A percentile compares a stretch with the other conserved stretches of the same genome.
These are phyloP conservation scores for Cystofilobasidium capitatum DNA, from an alignment of 768 basidiomycete species.

Conservation along the genomic window DNA sequence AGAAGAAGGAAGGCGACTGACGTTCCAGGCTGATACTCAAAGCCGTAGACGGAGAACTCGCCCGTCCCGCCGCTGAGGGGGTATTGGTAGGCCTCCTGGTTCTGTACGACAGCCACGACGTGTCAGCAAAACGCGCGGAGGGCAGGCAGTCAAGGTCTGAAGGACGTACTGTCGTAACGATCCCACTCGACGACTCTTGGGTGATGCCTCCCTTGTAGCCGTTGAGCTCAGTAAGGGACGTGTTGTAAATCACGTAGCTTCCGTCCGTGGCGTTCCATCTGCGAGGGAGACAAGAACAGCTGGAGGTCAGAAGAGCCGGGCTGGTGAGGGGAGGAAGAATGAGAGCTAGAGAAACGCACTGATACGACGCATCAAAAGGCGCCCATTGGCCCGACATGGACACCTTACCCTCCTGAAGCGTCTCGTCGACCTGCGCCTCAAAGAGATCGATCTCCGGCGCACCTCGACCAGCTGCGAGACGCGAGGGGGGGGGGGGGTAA, in stretches of 20 bases:
- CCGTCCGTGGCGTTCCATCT: neutral
- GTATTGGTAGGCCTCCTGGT: conserved; percentile 60
- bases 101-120: conserved; percentile 35
- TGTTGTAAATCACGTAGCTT: neutral
- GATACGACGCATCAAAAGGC: neutral
- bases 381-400: conserved; percentile 7
- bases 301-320: too few species aligned
- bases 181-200: conserved; percentile 75
- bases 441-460: conserved; percentile 54
- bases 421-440: conserved; percentile 48
- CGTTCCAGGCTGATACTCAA: conserved; percentile 48
- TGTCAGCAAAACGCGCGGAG: too few species aligned
- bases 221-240: neutral
- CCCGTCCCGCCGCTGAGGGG: conserved; percentile 36
- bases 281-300: too few species aligned
- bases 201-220: conserved; percentile 46
- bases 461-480: conserved; percentile 28
- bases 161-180: conserved; percentile 46
- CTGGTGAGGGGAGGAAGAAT: too few species aligned
- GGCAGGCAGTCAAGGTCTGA: neutral
- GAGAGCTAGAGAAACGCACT: neutral
- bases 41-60: conserved; percentile 64
- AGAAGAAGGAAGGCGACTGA: conserved; percentile 29
- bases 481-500: too few species aligned
- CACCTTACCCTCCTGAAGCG: conserved; percentile 4